Percentiles rank a stretch among this genome's conserved stretches.
phyloP scores from a whole-genome alignment of 2,329 filamentous ascomycete genomes.

The Venturia nashicola region DNA sequence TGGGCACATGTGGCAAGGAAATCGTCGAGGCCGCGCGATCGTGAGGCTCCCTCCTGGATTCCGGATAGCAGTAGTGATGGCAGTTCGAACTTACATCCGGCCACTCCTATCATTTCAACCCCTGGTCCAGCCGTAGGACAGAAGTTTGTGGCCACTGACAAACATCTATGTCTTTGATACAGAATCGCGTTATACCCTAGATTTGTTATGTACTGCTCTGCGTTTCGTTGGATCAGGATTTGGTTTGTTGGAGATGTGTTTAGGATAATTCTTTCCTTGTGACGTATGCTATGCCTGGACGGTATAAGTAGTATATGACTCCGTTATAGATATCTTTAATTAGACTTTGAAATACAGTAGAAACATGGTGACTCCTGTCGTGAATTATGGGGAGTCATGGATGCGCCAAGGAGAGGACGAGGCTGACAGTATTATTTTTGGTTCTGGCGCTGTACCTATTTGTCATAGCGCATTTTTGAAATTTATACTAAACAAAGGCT shows the following conservation, averaged over 20 bases:
- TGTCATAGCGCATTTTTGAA: not conserved
- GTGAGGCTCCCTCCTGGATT: not conserved
- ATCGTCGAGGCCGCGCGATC: too few species aligned
- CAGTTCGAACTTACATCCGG: not conserved
- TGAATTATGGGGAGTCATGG: not conserved
- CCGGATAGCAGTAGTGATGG: not conserved
- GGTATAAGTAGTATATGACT: not conserved
- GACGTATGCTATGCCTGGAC: not conserved
- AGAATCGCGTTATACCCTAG: not conserved
- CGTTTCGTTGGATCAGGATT: too few species aligned
- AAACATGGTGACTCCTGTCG: not conserved
- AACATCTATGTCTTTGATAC: not conserved
- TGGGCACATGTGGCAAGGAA: not conserved
- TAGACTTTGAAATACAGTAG: not conserved
- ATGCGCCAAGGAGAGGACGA: not conserved
- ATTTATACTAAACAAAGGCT: not conserved
- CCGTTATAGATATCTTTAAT: not conserved
- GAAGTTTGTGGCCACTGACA: too few species aligned
- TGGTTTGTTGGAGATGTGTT: too few species aligned
- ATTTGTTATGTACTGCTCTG: not conserved
- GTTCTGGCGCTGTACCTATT: not conserved
- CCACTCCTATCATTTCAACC: not conserved
- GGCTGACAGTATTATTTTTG: not conserved
- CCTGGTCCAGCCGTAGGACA: too few species aligned
- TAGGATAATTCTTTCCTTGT: too few species aligned